These are phyloP conservation scores for Cornus kousa DNA, from an alignment of 148 eudicot species.

Conservation along the genomic window DNA sequence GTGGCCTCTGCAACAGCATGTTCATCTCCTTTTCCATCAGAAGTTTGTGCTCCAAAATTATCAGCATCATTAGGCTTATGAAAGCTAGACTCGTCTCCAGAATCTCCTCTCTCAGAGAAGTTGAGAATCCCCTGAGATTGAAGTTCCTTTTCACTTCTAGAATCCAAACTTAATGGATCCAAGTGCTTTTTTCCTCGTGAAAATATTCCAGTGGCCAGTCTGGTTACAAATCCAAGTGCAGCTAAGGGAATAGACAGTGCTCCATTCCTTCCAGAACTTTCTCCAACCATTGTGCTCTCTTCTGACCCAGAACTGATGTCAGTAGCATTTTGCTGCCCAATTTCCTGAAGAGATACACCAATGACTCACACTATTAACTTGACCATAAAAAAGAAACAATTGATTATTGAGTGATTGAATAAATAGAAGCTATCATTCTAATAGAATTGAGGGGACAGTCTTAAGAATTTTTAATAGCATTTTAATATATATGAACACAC, in stretches of 20 bases:
- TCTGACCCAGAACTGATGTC: conserved; percentile 42
- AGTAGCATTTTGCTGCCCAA: conserved; percentile 28
- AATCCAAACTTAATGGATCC: conserved; percentile 36
- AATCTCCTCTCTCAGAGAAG: conserved; percentile 30
- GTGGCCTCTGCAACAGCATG: conserved; percentile 24
- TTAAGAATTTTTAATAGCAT: not conserved
- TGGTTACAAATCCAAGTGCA: conserved; percentile 72
- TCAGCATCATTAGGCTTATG: conserved; percentile 38
- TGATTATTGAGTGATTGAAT: not conserved
- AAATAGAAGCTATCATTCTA: not conserved
- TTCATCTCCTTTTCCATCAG: conserved; percentile 29
- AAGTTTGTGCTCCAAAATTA: conserved; percentile 22
- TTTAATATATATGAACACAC: not conserved
- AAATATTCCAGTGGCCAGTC: conserved; percentile 82
- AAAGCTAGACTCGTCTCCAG: conserved; percentile 32
- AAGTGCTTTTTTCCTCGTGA: conserved; percentile 55
- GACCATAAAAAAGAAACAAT: not conserved
- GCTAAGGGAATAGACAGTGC: conserved; percentile 74
- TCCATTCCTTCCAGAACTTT: conserved; percentile 60
- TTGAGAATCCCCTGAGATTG: conserved; percentile 28
- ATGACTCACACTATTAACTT: not conserved
- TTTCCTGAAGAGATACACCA: conserved; percentile 38
- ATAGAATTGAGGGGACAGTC: not conserved
- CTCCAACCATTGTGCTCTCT: conserved; percentile 39
- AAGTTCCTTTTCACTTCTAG: conserved; percentile 36